A percentile compares a stretch with the other conserved stretches of the same genome.
These are phyloP conservation scores for Ulota crispa DNA, from an alignment of 225 moss, liverwort and hornwort species.

Conservation along the genomic window DNA sequence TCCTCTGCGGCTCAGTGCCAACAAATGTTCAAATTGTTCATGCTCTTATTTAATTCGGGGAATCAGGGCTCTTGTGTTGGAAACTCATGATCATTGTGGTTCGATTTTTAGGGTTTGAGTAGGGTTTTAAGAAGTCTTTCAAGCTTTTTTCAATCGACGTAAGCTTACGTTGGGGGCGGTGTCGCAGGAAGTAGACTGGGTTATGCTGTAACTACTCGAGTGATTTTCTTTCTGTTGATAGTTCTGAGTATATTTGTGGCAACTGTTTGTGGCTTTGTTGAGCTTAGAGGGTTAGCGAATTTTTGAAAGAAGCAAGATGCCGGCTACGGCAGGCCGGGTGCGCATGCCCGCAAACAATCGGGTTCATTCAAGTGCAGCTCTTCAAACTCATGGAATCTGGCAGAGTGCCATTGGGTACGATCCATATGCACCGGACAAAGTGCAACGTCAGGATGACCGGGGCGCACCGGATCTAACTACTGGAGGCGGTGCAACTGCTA, in stretches of 20 bases:
- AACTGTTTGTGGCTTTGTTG: neutral
- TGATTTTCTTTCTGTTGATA: neutral
- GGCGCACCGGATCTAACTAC: slow-evolving; percentile 50
- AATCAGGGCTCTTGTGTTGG: neutral
- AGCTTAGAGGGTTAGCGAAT: slow-evolving; percentile 25
- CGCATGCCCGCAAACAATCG: slow-evolving; percentile 99
- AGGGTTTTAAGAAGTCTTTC: neutral
- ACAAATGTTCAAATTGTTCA: neutral
- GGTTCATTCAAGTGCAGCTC: slow-evolving; percentile 95
- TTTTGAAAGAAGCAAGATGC: slow-evolving; percentile 64
- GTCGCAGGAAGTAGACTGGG: neutral
- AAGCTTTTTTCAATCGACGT: neutral
- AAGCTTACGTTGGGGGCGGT: neutral
- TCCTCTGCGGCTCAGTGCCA: no score
- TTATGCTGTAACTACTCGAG: neutral
- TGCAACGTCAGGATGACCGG: slow-evolving; percentile 68
- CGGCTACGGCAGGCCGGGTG: slow-evolving; percentile 97
- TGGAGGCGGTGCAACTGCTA: slow-evolving; percentile 56
- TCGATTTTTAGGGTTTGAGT: slow-evolving; percentile 7
- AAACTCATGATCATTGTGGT: neutral
- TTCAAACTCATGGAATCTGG: slow-evolving; percentile 99
- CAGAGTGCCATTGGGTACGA: slow-evolving; percentile 99
- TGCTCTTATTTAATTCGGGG: neutral
- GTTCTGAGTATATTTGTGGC: neutral
- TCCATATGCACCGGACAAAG: slow-evolving; percentile 96